phyloP scores from a whole-genome alignment of 768 basidiomycete species.

The Kwoniella dendrophila region DNA sequence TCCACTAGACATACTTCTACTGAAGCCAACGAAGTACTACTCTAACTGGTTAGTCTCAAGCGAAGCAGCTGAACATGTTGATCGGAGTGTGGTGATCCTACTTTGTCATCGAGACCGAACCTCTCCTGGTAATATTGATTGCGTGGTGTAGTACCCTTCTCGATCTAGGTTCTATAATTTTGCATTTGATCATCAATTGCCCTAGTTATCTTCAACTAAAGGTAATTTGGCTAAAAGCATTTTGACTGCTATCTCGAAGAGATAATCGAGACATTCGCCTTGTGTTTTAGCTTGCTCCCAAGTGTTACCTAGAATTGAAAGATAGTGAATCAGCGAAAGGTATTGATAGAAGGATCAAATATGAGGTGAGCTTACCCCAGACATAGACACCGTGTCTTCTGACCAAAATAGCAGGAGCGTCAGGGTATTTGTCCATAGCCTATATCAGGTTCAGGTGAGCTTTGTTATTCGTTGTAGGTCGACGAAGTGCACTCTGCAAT shows the following conservation, averaged over 20 bases:
- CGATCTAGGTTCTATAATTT: not conserved
- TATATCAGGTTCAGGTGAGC: too few relatives aligned
- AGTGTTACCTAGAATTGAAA: conserved; percentile 57
- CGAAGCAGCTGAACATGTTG: too few relatives aligned
- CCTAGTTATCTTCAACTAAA: conserved; percentile 37
- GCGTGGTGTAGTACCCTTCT: not conserved
- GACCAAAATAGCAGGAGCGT: conserved; percentile 76
- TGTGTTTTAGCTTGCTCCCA: conserved; percentile 92
- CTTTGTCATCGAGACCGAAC: too few relatives aligned
- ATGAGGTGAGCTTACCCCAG: conserved; percentile 73
- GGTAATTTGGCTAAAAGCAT: conserved; percentile 47
- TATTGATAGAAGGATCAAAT: conserved; percentile 59
- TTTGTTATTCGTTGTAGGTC: too few relatives aligned
- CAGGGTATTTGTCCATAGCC: conserved; percentile 77
- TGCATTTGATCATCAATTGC: not conserved
- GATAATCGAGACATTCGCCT: conserved; percentile 86
- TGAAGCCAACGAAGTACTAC: too few relatives aligned
- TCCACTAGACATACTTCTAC: too few relatives aligned
- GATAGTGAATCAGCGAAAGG: not conserved
- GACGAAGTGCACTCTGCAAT: too few relatives aligned
- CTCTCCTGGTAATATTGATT: not conserved
- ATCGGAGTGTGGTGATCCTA: too few relatives aligned
- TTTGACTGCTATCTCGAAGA: conserved; percentile 70
- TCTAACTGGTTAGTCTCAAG: too few relatives aligned
- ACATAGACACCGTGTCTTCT: conserved; percentile 80